phyloP scores from a whole-genome alignment of 805 yeast species.

The Wickerhamiella allomyrinae region DNA sequence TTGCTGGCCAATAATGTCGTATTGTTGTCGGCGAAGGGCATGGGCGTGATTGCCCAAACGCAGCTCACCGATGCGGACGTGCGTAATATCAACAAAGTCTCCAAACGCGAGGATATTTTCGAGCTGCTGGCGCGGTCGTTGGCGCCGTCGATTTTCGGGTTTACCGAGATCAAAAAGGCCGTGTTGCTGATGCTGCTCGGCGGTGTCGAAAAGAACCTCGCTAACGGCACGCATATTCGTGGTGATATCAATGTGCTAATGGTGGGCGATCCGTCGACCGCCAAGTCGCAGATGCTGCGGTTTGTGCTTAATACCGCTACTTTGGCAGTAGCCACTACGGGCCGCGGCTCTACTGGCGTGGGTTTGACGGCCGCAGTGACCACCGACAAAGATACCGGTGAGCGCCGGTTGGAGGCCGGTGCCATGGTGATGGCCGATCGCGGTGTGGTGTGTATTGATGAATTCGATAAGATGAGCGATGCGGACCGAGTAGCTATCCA shows the following conservation, averaged over 20 bases:
- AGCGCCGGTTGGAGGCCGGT: constrained; percentile 92
- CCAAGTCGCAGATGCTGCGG: constrained; percentile 88
- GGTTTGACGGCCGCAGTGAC: constrained; percentile 99
- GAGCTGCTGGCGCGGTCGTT: constrained; percentile 69
- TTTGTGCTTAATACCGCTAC: constrained; percentile 92
- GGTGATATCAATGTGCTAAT: constrained; percentile 92
- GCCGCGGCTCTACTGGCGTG: constrained; percentile 99
- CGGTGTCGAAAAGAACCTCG: constrained; percentile 86
- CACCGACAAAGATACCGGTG: constrained; percentile 92
- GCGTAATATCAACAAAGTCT: constrained; percentile 66
- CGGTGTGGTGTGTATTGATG: constrained; percentile 96
- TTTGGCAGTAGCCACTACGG: constrained; percentile 93
- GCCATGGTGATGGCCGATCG: constrained; percentile 98
- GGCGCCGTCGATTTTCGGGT: constrained; percentile 94
- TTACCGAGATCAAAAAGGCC: constrained; percentile 80
- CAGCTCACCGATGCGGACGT: constrained; percentile 67
- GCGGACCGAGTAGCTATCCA: constrained; percentile 95
- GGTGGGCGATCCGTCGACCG: constrained; percentile 99
- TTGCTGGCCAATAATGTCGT: constrained; percentile 80
- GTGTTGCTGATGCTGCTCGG: constrained; percentile 82
- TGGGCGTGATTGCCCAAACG: constrained; percentile 55
- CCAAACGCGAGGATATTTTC: constrained; percentile 59
- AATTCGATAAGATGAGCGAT: constrained; percentile 96
- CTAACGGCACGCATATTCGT: constrained; percentile 90
- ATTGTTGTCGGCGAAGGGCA: constrained; percentile 74